phyloP scores from a whole-genome alignment of 352 stramenopile genomes.

The Globisporangium echinulatum region DNA sequence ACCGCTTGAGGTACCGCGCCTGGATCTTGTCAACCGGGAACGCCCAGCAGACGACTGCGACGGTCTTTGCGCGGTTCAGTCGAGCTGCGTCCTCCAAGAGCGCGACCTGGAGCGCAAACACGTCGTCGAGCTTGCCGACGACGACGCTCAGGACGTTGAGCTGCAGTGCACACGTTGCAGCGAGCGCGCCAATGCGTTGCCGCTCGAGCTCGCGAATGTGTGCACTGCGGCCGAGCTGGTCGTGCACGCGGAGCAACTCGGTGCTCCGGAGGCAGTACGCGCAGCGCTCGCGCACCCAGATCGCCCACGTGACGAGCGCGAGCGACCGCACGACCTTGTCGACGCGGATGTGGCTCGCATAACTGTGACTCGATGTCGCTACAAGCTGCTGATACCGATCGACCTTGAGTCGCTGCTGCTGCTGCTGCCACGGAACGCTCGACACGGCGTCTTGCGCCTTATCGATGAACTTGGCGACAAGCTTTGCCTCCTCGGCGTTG shows the following conservation, averaged over 20 bases:
- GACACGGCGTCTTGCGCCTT: slow-evolving; percentile 8
- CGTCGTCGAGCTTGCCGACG: slow-evolving; percentile 16
- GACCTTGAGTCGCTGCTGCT: slow-evolving; percentile 1
- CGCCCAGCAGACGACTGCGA: slow-evolving; percentile 22
- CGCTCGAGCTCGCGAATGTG: not conserved
- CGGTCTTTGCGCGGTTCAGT: slow-evolving; percentile 20
- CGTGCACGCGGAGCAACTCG: slow-evolving; percentile 9
- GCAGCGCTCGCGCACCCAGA: slow-evolving; percentile 38
- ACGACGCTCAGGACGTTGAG: slow-evolving; percentile 21
- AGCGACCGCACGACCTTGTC: slow-evolving; percentile 25
- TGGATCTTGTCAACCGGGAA: slow-evolving; percentile 22
- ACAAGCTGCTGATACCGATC: slow-evolving; percentile 2
- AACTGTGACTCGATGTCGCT: not conserved
- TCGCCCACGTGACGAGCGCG: slow-evolving; percentile 22
- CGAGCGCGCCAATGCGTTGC: slow-evolving; percentile 14
- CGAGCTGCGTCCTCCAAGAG: slow-evolving; percentile 28
- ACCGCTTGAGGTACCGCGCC: slow-evolving; percentile 28
- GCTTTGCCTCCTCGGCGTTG: slow-evolving; percentile 10
- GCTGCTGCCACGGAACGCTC: slow-evolving; percentile 5
- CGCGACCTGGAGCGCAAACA: slow-evolving; percentile 24
- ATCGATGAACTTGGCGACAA: slow-evolving; percentile 11
- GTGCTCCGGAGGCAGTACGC: slow-evolving; percentile 18
- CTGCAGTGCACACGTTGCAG: slow-evolving; percentile 35
- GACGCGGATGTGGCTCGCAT: slow-evolving; percentile 5
- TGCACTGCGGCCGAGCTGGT: not conserved